Base-by-base conservation (phyloP, 139 green algal species). In the Ettlia oleoabundans region DNA sequence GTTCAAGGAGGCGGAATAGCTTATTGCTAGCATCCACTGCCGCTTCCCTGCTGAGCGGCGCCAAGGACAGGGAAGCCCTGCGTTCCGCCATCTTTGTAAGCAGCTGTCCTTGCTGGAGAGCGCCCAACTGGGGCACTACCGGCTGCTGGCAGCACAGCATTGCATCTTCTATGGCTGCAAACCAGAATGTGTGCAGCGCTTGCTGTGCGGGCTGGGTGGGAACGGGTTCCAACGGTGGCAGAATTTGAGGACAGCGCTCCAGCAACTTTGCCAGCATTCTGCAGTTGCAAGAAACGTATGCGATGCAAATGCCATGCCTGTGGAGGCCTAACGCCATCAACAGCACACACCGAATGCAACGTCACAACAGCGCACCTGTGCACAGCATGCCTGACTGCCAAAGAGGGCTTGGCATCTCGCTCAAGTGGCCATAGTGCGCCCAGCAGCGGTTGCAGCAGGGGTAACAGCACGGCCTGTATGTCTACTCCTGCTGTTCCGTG, bases 201-300 rank as follows among this genome's bases (percentile, higher is more conserved):
- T 4, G n/a, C 40, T 58, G 40, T 37, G 40, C 35, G 1, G 38
- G 67, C 10, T 77, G 70, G 42, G 30, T 28, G 2, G 26, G n/a
- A 18, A 13, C 3, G 42, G 9, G 53, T 10, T 30, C 47, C 13
- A 80, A 37, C 33, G 42, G 70, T 28, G 30, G 32, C 28, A 37
- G 38, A 30, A 77, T n/a, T 21, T 10, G 28, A 18, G 22, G 38
- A 19, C 43, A 18, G 13, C 33, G 1, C 22, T 76, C 41, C 32
- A 80, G 73, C 73, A 80, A 32, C 6, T 40, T n/a, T 18, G 35
- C 73, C 51, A 80, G 73, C 52, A 80, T 52, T 32, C 70, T 77
- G 70, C 70, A 62, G 32, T 30, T 35, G 64, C 64, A 71, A 28
- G 10, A 41, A 40, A 26, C 69, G 28, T 30, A 64, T 30, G 21